These are phyloP conservation scores for Tylopilus sp. DNA, from an alignment of 1,284 basidiomycete genomes.

Conservation along the genomic window DNA sequence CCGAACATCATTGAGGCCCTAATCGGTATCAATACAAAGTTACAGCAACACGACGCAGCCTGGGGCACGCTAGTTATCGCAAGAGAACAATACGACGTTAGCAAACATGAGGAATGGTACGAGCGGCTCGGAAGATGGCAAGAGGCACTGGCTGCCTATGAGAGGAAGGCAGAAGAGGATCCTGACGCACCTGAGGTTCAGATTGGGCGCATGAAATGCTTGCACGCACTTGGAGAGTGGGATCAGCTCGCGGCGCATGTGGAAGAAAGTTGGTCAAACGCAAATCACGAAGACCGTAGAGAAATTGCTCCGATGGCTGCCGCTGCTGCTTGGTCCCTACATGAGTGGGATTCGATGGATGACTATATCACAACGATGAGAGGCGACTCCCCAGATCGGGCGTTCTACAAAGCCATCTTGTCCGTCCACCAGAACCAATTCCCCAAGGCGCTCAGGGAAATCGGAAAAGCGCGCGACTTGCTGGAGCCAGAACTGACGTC, in stretches of 20 bases:
- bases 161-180: conserved; percentile 70
- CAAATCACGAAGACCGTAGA: conserved; percentile 79
- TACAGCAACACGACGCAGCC: conserved; percentile 96
- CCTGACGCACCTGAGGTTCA: conserved; percentile 71
- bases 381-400: conserved; percentile 88
- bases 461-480: conserved; percentile 92
- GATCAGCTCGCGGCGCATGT: conserved; percentile 87
- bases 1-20: conserved; percentile 90
- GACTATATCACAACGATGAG: conserved; percentile 96
- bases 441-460: conserved; percentile 84
- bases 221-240: conserved; percentile 99
- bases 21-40: conserved; percentile 95
- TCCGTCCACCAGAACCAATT: conserved; percentile 97
- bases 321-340: conserved; percentile 94
- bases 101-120: conserved; percentile 95
- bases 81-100: conserved; percentile 79
- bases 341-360: conserved; percentile 99
- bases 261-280: conserved; percentile 85
- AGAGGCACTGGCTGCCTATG: conserved; percentile 87
- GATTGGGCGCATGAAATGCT: conserved; percentile 90
- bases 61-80: conserved; percentile 92
- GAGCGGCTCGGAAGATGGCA: conserved; percentile 97
- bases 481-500: conserved; percentile 91
- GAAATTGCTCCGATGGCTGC: conserved; percentile 97
- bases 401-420: conserved; percentile 95